phyloP scores from a whole-genome alignment of 768 basidiomycete species.

The Pleurotus cornucopiae region DNA sequence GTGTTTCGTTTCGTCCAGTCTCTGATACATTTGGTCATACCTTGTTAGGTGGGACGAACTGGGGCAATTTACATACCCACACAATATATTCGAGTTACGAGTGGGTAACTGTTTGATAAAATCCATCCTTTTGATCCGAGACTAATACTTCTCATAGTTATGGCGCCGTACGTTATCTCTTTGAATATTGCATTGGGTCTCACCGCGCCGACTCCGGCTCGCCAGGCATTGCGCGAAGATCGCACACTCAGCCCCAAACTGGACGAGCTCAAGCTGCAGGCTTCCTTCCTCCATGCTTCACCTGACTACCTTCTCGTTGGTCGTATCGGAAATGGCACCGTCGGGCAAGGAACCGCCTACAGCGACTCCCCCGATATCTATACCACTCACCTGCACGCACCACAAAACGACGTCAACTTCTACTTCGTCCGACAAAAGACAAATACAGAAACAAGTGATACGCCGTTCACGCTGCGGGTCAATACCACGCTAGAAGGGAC shows the following conservation, averaged over 20 bases:
- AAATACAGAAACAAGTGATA: slow-evolving; percentile 44
- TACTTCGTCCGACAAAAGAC: slow-evolving; percentile 53
- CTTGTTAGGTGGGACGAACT: slow-evolving; percentile 28
- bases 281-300: slow-evolving; percentile 61
- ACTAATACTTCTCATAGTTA: slow-evolving; percentile 14
- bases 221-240: slow-evolving; percentile 48
- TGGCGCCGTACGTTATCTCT: slow-evolving; percentile 19
- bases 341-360: slow-evolving; percentile 30
- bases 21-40: not conserved
- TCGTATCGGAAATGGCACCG: slow-evolving; percentile 49
- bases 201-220: not conserved
- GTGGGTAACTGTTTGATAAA: slow-evolving; percentile 15
- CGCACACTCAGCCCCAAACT: slow-evolving; percentile 53
- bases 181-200: not conserved
- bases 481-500: slow-evolving; percentile 43
- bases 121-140: not conserved
- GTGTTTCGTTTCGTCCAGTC: not conserved
- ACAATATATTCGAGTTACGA: slow-evolving; percentile 35
- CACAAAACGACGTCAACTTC: slow-evolving; percentile 48
- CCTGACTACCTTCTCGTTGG: slow-evolving; percentile 64
- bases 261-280: slow-evolving; percentile 61
- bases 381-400: slow-evolving; percentile 52
- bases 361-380: slow-evolving; percentile 36
- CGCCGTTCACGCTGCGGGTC: slow-evolving; percentile 35
- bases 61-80: slow-evolving; percentile 33